Evolutionary conservation across 2,329 filamentous ascomycete genomes (phyloP).

Genomic region (Curvularia spicifera): DNA sequence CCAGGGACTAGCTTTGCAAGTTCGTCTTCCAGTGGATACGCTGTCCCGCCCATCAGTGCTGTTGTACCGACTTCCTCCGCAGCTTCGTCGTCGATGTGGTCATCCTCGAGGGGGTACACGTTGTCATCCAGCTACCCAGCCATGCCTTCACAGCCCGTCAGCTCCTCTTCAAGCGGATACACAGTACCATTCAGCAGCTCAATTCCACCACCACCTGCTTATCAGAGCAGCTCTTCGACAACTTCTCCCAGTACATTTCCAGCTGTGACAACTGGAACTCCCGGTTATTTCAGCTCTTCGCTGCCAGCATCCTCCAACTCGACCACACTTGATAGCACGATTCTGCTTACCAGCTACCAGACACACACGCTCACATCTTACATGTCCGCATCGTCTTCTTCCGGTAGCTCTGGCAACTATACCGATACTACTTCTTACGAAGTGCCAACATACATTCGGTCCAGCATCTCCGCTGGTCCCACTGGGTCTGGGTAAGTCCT

Average conservation of each 20-base stretch:
- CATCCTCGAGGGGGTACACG: conserved; percentile 5
- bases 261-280: conserved; percentile 16
- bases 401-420: conserved; percentile 13
- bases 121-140: conserved; percentile 1
- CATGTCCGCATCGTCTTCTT: conserved; percentile 20
- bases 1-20: background rate
- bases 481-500: conserved; percentile 38
- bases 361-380: conserved; percentile 32
- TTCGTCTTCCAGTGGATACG: conserved; percentile 13
- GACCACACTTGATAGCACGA: conserved; percentile 26
- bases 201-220: background rate
- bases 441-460: conserved; percentile 27
- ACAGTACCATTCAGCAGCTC: background rate
- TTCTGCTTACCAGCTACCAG: conserved; percentile 35
- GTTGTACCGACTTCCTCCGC: conserved; percentile 5
- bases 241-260: conserved; percentile 19
- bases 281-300: conserved; percentile 16
- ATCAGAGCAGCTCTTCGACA: conserved; percentile 5
- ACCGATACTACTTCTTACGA: conserved; percentile 27
- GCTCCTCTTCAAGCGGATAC: conserved; percentile 5
- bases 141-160: background rate
- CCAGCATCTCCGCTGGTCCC: conserved; percentile 26
- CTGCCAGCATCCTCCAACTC: conserved; percentile 16
- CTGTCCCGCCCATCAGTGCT: conserved; percentile 4
- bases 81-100: background rate